These are phyloP conservation scores for Craterostigma plantagineum DNA, from an alignment of 257 asterid species.

Conservation along the genomic window DNA sequence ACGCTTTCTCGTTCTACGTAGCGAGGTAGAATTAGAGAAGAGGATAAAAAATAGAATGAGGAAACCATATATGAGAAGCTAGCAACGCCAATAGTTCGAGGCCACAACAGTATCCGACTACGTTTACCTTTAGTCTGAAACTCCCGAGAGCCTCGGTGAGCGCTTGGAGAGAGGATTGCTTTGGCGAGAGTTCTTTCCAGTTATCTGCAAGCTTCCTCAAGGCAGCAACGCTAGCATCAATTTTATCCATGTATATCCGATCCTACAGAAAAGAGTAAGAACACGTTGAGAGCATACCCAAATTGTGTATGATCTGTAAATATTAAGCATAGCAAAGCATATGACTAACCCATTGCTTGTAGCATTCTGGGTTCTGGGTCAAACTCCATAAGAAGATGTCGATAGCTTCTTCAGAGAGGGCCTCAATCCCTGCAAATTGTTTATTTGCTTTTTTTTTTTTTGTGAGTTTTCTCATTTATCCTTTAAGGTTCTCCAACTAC, in stretches of 20 bases:
- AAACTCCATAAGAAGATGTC: conserved; percentile 62
- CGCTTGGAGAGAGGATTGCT: conserved; percentile 38
- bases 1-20: conserved; percentile 49
- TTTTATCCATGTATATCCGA: conserved; percentile 34
- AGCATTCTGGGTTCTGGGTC: conserved; percentile 61
- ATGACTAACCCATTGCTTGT: conserved; percentile 63
- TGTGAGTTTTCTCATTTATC: too few species aligned
- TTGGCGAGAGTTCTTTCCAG: conserved; percentile 42
- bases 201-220: conserved; percentile 39
- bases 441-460: conserved; percentile 2
- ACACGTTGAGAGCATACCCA: conserved; percentile 3
- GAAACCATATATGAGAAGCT: not conserved
- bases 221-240: conserved; percentile 42
- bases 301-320: conserved; percentile 2
- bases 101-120: too few species aligned
- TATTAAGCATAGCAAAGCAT: not conserved
- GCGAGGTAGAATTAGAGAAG: not conserved
- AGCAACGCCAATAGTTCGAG: too few species aligned
- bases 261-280: too few species aligned
- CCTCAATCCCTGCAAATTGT: conserved; percentile 56
- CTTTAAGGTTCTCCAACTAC: not conserved
- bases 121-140: conserved; percentile 46
- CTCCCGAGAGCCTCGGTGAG: conserved; percentile 36
- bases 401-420: conserved; percentile 48
- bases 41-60: not conserved